Evolutionary conservation across 768 basidiomycete species (phyloP), one percentile per base, ranked within the genome.

Genomic region (Strobilomyces confusus): DNA sequence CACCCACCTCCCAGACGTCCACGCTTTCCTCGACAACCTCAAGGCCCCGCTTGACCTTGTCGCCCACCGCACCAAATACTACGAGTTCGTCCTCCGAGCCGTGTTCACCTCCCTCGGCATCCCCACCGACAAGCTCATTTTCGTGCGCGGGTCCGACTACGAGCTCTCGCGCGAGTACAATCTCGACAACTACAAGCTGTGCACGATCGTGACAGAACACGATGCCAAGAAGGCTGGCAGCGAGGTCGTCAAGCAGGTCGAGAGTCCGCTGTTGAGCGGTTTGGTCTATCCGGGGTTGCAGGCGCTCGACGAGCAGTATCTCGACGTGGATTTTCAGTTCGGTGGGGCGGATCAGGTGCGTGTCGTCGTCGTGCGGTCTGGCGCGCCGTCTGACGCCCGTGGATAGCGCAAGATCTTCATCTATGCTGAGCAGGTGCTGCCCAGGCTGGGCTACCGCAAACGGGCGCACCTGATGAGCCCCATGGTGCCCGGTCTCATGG

Each of bases 221-320:
- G 97, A 98, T 60, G 93, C 95, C 23, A 95, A 95, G 69, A 97
- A 97, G 71, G 97, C 97, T 0, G 97, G 97, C 6, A 95, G 97
- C 2, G 97, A 98, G 69, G 97, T 98, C 51, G 97, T 99, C 61
- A 98, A 98, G 71, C 95, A 98, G 70, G 90, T 95, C 6, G 90
- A 93, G 56, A 92, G 87, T 63, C 90, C 94, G 1, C 74, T 95
- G 46, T 75, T 99, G 49, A 93, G 92, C 57, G 94, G 94, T 1
- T 71, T 98, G 56, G 80, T 99, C 51, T 98, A 99, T 79, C 97
- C 97, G 1, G 94, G 95, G 36, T 71, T 99, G 38, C 97, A 99
- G 62, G 95, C 97, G 11, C 82, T 99, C 25, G 97, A 99, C 61
- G 97, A 99, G 71, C 85, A 98, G 73, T 98, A 98, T 78, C 81